phyloP scores from a whole-genome alignment of 2,329 filamentous ascomycete species.

The Ceratocystis cubensis region DNA sequence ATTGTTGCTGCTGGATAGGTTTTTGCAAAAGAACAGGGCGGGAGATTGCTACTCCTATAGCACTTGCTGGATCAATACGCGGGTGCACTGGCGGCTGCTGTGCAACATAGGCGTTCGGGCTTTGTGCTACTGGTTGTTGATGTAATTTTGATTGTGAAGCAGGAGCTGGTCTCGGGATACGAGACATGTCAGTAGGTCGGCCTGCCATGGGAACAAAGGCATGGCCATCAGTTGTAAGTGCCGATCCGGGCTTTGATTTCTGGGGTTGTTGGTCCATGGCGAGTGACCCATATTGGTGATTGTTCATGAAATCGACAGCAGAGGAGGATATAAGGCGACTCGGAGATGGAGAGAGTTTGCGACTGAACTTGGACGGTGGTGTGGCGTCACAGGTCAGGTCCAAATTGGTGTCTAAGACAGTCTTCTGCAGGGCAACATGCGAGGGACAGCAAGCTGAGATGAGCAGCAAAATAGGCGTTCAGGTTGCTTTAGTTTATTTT shows the following conservation, averaged over 20 bases:
- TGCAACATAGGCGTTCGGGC: not conserved
- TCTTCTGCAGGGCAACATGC: conserved; percentile 6
- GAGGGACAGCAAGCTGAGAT: conserved; percentile 6
- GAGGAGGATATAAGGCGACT: not conserved
- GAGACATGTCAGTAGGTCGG: conserved; percentile 10
- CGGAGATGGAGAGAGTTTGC: not conserved
- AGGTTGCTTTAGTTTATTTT: not conserved
- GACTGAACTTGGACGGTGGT: too few species aligned
- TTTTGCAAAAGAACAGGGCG: conserved; percentile 42
- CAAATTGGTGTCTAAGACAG: conserved; percentile 13
- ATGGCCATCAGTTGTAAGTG: conserved; percentile 6
- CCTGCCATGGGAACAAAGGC: not conserved
- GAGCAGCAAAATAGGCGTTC: not conserved
- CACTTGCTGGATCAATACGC: conserved; percentile 24
- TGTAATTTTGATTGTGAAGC: conserved; percentile 20
- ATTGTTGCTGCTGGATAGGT: conserved; percentile 38
- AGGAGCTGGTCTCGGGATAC: conserved; percentile 20
- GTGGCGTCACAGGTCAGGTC: not conserved
- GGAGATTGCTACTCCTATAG: conserved; percentile 36
- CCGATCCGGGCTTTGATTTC: conserved; percentile 14
- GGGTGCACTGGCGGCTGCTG: conserved; percentile 7
- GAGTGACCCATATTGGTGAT: conserved; percentile 19
- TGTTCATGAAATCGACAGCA: conserved; percentile 15
- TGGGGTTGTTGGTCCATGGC: conserved; percentile 20
- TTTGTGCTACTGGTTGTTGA: not conserved